Conservation (phyloP, 177 flowering plant genomes). For the Tripterygium wilfordii region DNA sequence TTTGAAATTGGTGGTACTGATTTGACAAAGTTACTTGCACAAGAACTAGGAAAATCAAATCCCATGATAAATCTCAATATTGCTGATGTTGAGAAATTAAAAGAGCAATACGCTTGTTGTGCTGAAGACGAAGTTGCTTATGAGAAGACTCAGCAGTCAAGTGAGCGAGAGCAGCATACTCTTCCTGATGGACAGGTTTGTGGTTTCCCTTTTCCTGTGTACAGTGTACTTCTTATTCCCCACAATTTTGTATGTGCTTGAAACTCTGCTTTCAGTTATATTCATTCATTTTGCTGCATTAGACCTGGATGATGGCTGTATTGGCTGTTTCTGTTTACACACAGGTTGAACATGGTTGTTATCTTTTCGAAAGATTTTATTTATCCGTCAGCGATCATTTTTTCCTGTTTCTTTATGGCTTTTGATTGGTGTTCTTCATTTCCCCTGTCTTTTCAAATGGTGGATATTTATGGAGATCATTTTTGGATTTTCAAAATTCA, state of each 20-base stretch:
- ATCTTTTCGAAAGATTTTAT: too few relatives aligned
- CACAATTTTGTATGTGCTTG: background rate
- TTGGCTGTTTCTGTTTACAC: too few relatives aligned
- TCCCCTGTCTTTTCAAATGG: too few relatives aligned
- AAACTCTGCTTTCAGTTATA: background rate
- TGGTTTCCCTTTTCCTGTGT: background rate
- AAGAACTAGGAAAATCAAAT: conserved; percentile 77
- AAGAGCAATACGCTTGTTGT: conserved; percentile 83
- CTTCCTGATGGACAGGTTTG: conserved; percentile 99
- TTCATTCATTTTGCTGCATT: too few relatives aligned
- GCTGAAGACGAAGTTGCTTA: conserved; percentile 86
- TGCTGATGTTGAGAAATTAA: conserved; percentile 70
- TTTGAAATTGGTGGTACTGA: conserved; percentile 90
- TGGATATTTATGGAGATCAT: too few relatives aligned
- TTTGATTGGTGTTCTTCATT: too few relatives aligned
- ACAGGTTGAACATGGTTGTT: too few relatives aligned
- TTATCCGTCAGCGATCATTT: too few relatives aligned
- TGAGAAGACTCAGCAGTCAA: conserved; percentile 33
- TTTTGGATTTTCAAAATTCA: too few relatives aligned
- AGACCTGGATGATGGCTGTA: too few relatives aligned
- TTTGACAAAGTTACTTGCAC: conserved; percentile 75
- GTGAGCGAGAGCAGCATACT: conserved; percentile 63
- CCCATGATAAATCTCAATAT: conserved; percentile 56
- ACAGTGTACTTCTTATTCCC: background rate
- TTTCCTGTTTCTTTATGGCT: too few relatives aligned